phyloP scores from a whole-genome alignment of 495 filamentous ascomycete genomes.

The Cercophora samala region DNA sequence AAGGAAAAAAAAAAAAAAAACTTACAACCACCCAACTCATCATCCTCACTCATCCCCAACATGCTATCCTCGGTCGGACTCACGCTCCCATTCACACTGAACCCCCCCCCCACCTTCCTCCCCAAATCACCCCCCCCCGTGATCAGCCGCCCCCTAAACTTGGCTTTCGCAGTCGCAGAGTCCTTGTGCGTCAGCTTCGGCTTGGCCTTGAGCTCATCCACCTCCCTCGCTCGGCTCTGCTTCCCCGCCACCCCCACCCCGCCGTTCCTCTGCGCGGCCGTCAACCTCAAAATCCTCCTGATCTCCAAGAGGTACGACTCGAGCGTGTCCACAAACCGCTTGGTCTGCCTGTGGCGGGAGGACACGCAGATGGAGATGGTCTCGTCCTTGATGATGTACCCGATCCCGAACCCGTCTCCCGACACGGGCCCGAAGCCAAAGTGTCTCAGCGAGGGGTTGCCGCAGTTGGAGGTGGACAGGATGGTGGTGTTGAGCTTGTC shows the following conservation, averaged over 20 bases:
- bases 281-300: slow-evolving; percentile 70
- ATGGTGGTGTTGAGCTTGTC: slow-evolving; percentile 94
- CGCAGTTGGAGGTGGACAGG: slow-evolving; percentile 96
- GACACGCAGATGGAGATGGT: slow-evolving; percentile 85
- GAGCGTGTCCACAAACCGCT: slow-evolving; percentile 81
- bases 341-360: slow-evolving; percentile 89
- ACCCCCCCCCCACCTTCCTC: slow-evolving; percentile 33
- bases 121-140: slow-evolving; percentile 39
- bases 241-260: slow-evolving; percentile 38
- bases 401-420: slow-evolving; percentile 93
- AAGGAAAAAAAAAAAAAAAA: slow-evolving; percentile 23
- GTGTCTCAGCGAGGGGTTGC: slow-evolving; percentile 92
- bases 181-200: not conserved
- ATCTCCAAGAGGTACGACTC: slow-evolving; percentile 90
- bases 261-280: slow-evolving; percentile 33
- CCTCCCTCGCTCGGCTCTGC: slow-evolving; percentile 43
- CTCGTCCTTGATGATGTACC: slow-evolving; percentile 99
- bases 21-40: slow-evolving; percentile 91
- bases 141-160: slow-evolving; percentile 58
- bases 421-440: slow-evolving; percentile 96
- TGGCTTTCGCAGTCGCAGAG: slow-evolving; percentile 32
- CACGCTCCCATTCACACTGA: slow-evolving; percentile 45
- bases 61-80: slow-evolving; percentile 50
- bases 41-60: slow-evolving; percentile 72
- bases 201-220: slow-evolving; percentile 31